Base-by-base conservation (phyloP, 495 filamentous ascomycete genomes). In the Penicillium mononematosum region DNA sequence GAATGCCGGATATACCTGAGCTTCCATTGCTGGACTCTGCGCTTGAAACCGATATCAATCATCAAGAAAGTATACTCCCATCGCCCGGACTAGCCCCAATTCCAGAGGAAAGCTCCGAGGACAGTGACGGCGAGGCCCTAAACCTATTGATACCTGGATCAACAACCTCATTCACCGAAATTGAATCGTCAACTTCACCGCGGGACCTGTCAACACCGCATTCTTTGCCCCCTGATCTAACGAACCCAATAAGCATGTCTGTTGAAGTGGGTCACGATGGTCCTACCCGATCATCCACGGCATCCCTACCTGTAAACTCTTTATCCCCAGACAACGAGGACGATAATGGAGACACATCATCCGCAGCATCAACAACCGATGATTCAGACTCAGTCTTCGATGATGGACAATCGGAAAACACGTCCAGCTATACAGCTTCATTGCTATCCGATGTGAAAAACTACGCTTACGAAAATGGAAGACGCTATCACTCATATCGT, bases 401-500 rank as follows among this genome's bases (percentile, higher is more conserved):
- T 16, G 56, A 64, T 27, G 24, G 24, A 10, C 14, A 61, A 14
- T 61, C 65, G 6, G 66, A 64, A 17, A 64, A 46, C 11, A 53
- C 27, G 34, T 67, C 66, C n/a, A 67, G 32, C 42, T 60, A 67
- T 8, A 69, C 66, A 1, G 64, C 66, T 0, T 69, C 66, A 2
- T 44, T 69, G 6, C 56, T 69, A 5, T 69, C 66, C 5, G 58
- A 62, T 22, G 64, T 66, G 22, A 60, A 67, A 44, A 54, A 67
- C 49, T 67, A 64, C 32, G 39, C 59, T 8, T 69, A 69, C 31
- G 66, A 90, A 63, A 89, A 90, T 62, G 87, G 87, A 19, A 73
- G 86, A 42, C 75, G 86, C 43, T 90, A 90, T 63, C 85, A 89
- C 60, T 77, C 76, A 53, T 89, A 86, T 60, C 74, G 82, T 39